Evolutionary conservation across 2,329 filamentous ascomycete genomes (phyloP).

Genomic region (Aspergillus unguis): DNA sequence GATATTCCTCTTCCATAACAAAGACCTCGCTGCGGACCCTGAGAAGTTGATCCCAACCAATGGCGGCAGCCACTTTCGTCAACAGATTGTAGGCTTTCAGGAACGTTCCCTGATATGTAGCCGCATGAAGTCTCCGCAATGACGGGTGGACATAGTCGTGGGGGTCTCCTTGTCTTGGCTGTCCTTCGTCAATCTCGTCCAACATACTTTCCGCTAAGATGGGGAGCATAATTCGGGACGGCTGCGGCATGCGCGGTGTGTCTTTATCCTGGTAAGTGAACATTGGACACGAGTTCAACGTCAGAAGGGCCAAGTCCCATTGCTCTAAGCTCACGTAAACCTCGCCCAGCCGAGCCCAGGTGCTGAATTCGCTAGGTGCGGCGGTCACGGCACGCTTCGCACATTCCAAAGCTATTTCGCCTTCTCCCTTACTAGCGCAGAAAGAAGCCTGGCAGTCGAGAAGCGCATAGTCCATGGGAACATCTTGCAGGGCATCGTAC

Average conservation of each 20-base stretch:
- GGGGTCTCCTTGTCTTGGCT: conserved; percentile 66
- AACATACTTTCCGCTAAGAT: conserved; percentile 83
- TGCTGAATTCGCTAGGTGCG: conserved; percentile 93
- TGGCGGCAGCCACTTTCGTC: conserved; percentile 93
- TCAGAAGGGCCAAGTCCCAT: conserved; percentile 93
- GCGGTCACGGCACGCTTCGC: conserved; percentile 93
- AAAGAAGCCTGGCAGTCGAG: conserved; percentile 93
- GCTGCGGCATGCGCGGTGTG: conserved; percentile 88
- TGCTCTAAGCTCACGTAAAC: conserved; percentile 92
- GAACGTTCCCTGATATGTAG: conserved; percentile 91
- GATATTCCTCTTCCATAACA: conserved; percentile 99
- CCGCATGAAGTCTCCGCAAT: conserved; percentile 78
- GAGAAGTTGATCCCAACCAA: conserved; percentile 94
- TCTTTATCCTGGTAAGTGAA: conserved; percentile 99
- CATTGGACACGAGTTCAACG: conserved; percentile 98
- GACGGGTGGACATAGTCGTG: conserved; percentile 84
- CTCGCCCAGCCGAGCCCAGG: conserved; percentile 90
- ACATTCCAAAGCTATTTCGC: conserved; percentile 84
- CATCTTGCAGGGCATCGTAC: conserved; percentile 81
- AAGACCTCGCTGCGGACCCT: conserved; percentile 96
- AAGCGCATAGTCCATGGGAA: conserved; percentile 97
- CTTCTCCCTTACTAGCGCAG: conserved; percentile 79
- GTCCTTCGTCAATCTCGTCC: conserved; percentile 93
- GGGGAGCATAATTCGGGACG: conserved; percentile 80
- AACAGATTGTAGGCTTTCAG: conserved; percentile 90